Evolutionary conservation across 805 yeast species (phyloP), one percentile per base, ranked within the genome.

Genomic region (Nakazawaea ernobii): DNA sequence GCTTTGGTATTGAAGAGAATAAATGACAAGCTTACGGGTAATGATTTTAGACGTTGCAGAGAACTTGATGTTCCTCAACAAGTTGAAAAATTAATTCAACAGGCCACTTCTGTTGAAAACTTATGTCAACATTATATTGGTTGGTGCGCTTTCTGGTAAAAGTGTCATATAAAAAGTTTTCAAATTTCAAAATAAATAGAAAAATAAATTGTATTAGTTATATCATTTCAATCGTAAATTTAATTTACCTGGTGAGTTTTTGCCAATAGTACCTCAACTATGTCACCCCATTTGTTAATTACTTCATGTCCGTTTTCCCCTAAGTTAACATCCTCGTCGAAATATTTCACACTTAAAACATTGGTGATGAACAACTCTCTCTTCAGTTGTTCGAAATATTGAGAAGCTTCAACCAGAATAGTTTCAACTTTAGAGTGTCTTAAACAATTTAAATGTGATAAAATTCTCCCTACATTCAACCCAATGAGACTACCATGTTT

Each of bases 111-210:
- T 42, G 95, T 92, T 29, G 98, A 94, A 61, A 94, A 94, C 58
- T 68, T 94, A 47, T 94, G 98, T 59, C 97, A 90, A 66, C 99
- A 92, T 66, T 94, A 87, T 61, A 86, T 94, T 52, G 99, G 99
- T 15, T 94, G 99, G 99, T 94, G 99, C 68, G 87, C 98, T 1
- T 94, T 92, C 78, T 94, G 99, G 98, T 92, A 59, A 63, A 36
- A 28, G 28, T 8, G 14, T 24, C 14, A 27, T 20, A 30, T 10
- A 13, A 30, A 30, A 30, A 26, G 29, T 20, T 20, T 10, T 17
- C n/a, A n/a, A n/a, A n/a, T n/a, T n/a, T n/a, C n/a, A n/a, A n/a
- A n/a, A 20, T 20, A 3, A 20, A 3, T 20, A 20, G 3, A 20
- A 20, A 20, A 20, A 20, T 5, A 20, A 20, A 3, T 20, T 20